Evolutionary conservation across 805 yeast genomes (phyloP).

Genomic region (Zygoascus bituminiphila): DNA sequence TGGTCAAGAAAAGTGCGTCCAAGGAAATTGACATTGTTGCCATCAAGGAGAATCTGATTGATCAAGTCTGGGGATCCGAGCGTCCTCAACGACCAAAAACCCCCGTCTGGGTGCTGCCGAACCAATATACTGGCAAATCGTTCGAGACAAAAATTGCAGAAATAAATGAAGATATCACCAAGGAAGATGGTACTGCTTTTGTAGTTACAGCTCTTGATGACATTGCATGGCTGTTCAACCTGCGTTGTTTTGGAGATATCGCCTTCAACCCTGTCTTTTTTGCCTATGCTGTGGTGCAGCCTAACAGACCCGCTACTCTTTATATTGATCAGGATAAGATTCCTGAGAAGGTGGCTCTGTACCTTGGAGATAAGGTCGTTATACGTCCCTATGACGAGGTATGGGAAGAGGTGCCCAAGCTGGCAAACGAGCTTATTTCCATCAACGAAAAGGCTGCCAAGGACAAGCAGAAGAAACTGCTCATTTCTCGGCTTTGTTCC

Average conservation of each 20-base stretch:
- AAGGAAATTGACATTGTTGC: conserved; percentile 34
- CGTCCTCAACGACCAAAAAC: conserved; percentile 51
- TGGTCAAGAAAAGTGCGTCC: conserved; percentile 21
- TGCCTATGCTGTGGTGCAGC: conserved; percentile 48
- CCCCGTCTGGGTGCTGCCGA: conserved; percentile 43
- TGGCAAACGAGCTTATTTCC: conserved; percentile 12
- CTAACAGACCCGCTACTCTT: conserved; percentile 32
- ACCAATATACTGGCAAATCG: conserved; percentile 57
- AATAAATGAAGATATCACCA: conserved; percentile 26
- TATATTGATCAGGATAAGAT: conserved; percentile 47
- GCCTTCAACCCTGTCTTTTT: conserved; percentile 83
- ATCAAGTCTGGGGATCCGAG: conserved; percentile 64
- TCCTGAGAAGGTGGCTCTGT: conserved; percentile 31
- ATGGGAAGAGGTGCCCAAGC: conserved; percentile 43
- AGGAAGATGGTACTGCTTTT: conserved; percentile 35
- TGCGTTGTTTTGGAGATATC: conserved; percentile 69
- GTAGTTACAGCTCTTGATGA: conserved; percentile 76
- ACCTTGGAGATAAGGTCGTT: conserved; percentile 39
- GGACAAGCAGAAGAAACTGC: conserved; percentile 29
- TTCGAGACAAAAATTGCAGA: conserved; percentile 49
- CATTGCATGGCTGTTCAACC: conserved; percentile 81
- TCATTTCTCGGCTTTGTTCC: conserved; percentile 50
- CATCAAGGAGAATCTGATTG: conserved; percentile 60
- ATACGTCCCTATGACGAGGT: conserved; percentile 49
- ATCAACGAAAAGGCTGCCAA: conserved; percentile 5